phyloP scores from a whole-genome alignment of 768 basidiomycete genomes.

The Trichaptum fuscoviolaceum region DNA sequence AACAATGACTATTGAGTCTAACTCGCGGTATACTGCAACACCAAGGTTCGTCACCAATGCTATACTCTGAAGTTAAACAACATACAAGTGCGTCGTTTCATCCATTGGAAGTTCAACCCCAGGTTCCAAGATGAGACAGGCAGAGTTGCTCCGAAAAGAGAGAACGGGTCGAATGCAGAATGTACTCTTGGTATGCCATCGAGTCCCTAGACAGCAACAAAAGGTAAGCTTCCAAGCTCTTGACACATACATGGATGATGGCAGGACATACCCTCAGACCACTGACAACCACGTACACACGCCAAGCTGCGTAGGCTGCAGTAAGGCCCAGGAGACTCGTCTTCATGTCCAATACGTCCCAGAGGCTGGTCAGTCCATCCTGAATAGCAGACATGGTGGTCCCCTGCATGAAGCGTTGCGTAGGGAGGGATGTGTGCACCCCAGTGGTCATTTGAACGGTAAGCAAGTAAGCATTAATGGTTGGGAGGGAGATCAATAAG shows the following conservation, averaged over 20 bases:
- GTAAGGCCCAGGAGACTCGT: background rate
- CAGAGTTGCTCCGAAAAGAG: conserved; percentile 30
- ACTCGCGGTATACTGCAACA: conserved; percentile 12
- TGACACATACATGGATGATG: background rate
- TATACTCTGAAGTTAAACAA: background rate
- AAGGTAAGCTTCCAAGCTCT: background rate
- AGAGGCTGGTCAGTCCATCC: background rate
- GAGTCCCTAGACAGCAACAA: conserved; percentile 24
- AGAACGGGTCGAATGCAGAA: conserved; percentile 36
- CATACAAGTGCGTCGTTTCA: conserved; percentile 30
- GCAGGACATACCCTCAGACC: conserved; percentile 26
- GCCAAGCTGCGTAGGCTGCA: background rate
- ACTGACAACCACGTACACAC: conserved; percentile 13
- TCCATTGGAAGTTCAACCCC: conserved; percentile 32
- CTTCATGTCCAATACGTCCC: background rate
- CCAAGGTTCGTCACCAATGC: background rate
- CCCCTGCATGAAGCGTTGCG: no score
- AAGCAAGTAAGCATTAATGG: no score
- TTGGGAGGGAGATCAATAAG: no score
- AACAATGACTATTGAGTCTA: conserved; percentile 9
- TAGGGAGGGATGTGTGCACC: no score
- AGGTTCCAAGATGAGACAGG: conserved; percentile 42
- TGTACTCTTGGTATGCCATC: conserved; percentile 35
- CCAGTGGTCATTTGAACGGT: no score
- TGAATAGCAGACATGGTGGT: background rate